Conservation (phyloP, 805 yeast species). For the Jamesozyma spencerorum region DNA sequence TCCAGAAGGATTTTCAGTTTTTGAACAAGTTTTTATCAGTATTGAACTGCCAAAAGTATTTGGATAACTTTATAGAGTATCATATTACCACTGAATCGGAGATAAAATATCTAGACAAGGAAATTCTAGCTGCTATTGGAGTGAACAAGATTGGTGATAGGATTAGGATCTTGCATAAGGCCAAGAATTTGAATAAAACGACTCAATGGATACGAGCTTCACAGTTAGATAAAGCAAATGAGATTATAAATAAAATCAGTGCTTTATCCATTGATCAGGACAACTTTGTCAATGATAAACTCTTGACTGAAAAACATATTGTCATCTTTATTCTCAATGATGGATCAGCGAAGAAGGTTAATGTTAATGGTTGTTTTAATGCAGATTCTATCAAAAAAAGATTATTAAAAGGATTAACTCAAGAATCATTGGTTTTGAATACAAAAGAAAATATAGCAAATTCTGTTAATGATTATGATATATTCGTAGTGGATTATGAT, state of each 20-base stretch:
- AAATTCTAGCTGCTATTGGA: constrained; percentile 63
- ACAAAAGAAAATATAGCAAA: constrained; percentile 22
- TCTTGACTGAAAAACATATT: constrained; percentile 32
- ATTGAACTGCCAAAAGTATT: constrained; percentile 17
- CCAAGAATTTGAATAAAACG: constrained; percentile 34
- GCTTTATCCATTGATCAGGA: constrained; percentile 8
- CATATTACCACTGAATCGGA: constrained; percentile 18
- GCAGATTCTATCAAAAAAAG: constrained; percentile 70
- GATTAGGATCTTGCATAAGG: constrained; percentile 52
- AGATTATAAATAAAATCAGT: constrained; percentile 18
- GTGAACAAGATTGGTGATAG: constrained; percentile 77
- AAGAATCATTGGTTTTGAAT: constrained; percentile 17
- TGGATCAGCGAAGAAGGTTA: constrained; percentile 60
- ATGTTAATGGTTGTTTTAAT: constrained; percentile 70
- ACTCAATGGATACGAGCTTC: constrained; percentile 7
- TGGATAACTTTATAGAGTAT: constrained; percentile 15
- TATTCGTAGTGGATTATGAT: constrained; percentile 45
- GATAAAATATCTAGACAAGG: constrained; percentile 39
- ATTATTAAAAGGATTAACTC: constrained; percentile 45
- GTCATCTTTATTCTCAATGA: constrained; percentile 67
- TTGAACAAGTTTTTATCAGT: constrained; percentile 17
- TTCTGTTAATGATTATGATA: constrained; percentile 39
- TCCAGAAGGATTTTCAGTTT: constrained; percentile 4
- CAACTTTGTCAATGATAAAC: constrained; percentile 15
- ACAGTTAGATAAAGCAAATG: constrained; percentile 12